Base-by-base conservation (phyloP, 345 rosid genomes). In the Pistacia vera region DNA sequence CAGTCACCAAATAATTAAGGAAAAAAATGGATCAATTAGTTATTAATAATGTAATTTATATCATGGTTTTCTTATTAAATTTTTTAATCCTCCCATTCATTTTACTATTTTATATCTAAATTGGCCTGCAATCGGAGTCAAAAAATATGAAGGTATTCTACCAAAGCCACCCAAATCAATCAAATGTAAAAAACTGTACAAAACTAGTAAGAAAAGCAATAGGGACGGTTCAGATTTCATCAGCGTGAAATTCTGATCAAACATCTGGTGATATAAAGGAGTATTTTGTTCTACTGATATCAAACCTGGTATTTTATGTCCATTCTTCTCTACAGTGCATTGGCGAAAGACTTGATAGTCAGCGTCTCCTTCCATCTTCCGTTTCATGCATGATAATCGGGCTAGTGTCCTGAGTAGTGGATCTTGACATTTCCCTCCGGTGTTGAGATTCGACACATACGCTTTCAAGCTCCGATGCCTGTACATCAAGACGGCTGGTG, bases 371-470 rank as follows among this genome's bases (percentile, higher is more conserved):
- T 33, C n/a, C 68, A 16, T 58, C 65, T 49, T 61, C 74, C 51
- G 35, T 46, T 65, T 62, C 83, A 1, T 83, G 77, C 51, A 88
- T 78, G 36, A 86, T 86, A 41, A 41, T 41, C 63, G 83, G 92
- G 57, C 84, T 83, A 0, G 82, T 81, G 78, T 84, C 92, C 48
- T 78, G 38, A 11, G 72, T 79, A 68, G 62, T 77, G 68, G 52
- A 57, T 78, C 87, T 83, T 38, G 86, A 72, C 22, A 71, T 46
- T 56, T 79, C 90, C 71, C 46, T 63, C 44, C 75, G 71, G 63
- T 74, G 77, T 22, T 84, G 90, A 48, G 86, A 57, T 46, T 91
- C 94, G 11, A 90, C 79, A 66, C 78, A 85, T 28, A 87, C 90
- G 8, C 74, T 83, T 79, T 87, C 82, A 2, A 88, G 89, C 78